Base-by-base conservation (phyloP, 495 filamentous ascomycete genomes). In the Amniculicola lignicola region DNA sequence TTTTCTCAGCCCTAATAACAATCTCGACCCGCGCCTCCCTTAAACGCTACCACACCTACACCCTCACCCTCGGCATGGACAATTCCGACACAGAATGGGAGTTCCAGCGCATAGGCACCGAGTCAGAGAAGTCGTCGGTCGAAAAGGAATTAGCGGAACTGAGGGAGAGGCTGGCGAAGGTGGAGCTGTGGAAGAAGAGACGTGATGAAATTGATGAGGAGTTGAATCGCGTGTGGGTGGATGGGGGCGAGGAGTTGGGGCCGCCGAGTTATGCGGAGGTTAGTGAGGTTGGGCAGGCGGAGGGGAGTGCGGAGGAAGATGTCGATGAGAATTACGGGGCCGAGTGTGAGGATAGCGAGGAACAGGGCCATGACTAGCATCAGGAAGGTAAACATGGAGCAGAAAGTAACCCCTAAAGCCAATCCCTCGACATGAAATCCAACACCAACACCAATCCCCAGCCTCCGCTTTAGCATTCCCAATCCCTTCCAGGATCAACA, bases 21-120 rank as follows among this genome's bases (percentile, higher is more conserved):
- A 94, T 97, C 52, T 92, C 87, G 0, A 96, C 94, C 1, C 83
- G 94, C 25, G 90, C 89, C 14, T 90, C 87, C 36, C 75, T 99
- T 38, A 97, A 95, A 70, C 90, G 90, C 64, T 96, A 96, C 65
- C 93, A 97, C 70, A 88, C 84, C 1, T 96, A 80, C 71, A 93
- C 90, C 58, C 79, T 99, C 1, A 85, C 82, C 22, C 81, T 99
- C 19, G 88, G 89, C 4, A 70, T 85, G 18, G 88, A 87, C 33
- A 80, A 82, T 18, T 72, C 75, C 28, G 78, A 77, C 15, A 55
- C 67, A 18, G 81, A 83, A 60, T 98, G 91, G 89, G 86, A 89
- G 53, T 84, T 95, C 64, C 88, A 96, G 65, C 77, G 89, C 38
- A 96, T 99, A 57, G 94, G 94, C 36, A 96, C 90, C 0, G 86